Evolutionary conservation across 176 grass and related monocot genomes (phyloP), one percentile per base, ranked within the genome.

Genomic region (Secale cereale): DNA sequence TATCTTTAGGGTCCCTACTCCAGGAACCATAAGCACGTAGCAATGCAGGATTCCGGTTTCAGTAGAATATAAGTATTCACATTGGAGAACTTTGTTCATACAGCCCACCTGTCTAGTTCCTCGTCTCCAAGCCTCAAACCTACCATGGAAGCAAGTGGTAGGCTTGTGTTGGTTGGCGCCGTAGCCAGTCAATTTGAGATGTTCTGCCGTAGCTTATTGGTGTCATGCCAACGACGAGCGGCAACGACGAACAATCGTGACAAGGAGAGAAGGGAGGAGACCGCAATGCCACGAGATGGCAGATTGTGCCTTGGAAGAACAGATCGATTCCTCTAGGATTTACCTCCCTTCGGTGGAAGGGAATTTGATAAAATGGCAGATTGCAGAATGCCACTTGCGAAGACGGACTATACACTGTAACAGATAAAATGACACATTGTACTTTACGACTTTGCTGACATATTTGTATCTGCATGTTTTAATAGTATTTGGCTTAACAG

Each of bases 171-270:
- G 11, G 52, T n/a, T 70, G 54, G 22, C 23, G 29, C 43, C 54
- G 80, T 64, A 67, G 41, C 86, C 56, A 25, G 75, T 36, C 6
- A 67, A 64, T 40, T 79, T 57, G 80, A 78, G 36, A 28, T 20
- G 60, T 16, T 28, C 10, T 66, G 52, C 13, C 28, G 72, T 6
- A 61, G 56, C 17, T 25, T 7, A 43, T 1, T 65, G 59, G 20
- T 79, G 25, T 25, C 13, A 59, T 46, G 15, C 56, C 52, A 31
- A 41, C 16, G 10, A 45, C 16, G 31, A 68, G 26, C 36, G 22
- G 31, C 73, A 31, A 70, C 50, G 40, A 7, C 15, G 48, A 50
- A 39, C 46, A 40, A 32, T 29, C 22, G 22, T 56, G 56, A 40
- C 69, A 59, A 20, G 26, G 59, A 23, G 86, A 77, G 39, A 30